Evolutionary conservation across 768 basidiomycete species (phyloP), one percentile per base, ranked within the genome.

Genomic region (Rhodosporidiobolus odoratus): DNA sequence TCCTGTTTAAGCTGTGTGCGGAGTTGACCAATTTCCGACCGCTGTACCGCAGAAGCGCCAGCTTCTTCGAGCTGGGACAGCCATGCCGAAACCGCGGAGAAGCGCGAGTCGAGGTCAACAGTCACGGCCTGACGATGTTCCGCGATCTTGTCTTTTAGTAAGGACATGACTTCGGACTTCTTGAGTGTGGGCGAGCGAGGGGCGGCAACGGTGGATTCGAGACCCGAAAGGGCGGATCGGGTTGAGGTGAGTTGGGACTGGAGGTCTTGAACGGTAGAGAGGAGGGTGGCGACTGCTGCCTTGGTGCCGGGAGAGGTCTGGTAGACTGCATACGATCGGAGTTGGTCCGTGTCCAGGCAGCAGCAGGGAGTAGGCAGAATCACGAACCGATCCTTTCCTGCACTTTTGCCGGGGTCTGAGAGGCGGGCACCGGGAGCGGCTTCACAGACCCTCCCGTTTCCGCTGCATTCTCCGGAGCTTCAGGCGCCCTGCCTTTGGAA

Each of bases 201-300:
- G 6, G 53, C 41, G 19, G 52, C 53, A 1, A 37, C 52, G 17
- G 35, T 43, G 6, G 35, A 1, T 37, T 62, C 37, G 37, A 62
- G 61, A n/a, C 21, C 30, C 48, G 37, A 16, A 38, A 62, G 34
- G 35, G 61, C 34, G 6, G 60, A 50, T 3, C 60, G 45, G 35
- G 62, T 53, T 38, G 53, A 12, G 17, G 62, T 45, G 53, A 64
- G 62, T 27, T 64, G 52, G 1, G 53, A 25, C 43, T 65, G 63
- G 19, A 65, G 63, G 3, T 23, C 25, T n/a, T 57, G 32, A 43
- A 65, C 54, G 34, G 63, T 65, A 6, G 32, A 15, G 54, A 47
- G 12, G 63, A 65, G 54, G 5, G 53, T 13, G 10, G 54, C 54
- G 32, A 65, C 43, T 10, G 43, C 37, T 2, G 63, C 53, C 54